Evolutionary conservation across 2,329 filamentous ascomycete species (phyloP).

Genomic region (Fusarium metavorans): DNA sequence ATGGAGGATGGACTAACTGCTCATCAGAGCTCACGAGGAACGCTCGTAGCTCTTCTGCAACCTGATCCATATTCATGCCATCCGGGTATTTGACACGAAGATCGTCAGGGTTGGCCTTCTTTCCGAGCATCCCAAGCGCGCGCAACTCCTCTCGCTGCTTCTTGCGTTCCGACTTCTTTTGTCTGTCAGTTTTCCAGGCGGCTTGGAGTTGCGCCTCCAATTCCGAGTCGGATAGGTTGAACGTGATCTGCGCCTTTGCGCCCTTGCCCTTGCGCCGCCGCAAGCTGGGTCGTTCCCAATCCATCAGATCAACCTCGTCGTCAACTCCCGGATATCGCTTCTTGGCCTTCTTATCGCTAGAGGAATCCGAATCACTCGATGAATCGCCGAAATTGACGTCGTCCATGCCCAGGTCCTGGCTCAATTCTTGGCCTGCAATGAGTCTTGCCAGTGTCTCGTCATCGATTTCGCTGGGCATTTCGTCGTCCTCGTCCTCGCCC

Average conservation of each 20-base stretch:
- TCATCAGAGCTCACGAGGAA: conserved; percentile 76
- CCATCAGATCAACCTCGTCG: conserved; percentile 85
- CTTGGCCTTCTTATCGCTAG: conserved; percentile 35
- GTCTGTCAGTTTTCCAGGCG: conserved; percentile 75
- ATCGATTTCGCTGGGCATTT: conserved; percentile 39
- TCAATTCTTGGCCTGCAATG: conserved; percentile 33
- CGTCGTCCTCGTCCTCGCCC: conserved; percentile 8
- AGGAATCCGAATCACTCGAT: conserved; percentile 28
- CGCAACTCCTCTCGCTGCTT: conserved; percentile 77
- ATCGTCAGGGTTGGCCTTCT: conserved; percentile 66
- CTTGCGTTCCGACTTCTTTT: conserved; percentile 78
- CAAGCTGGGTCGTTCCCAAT: conserved; percentile 79
- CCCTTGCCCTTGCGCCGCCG: conserved; percentile 73
- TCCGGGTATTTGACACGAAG: conserved; percentile 77
- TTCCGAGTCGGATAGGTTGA: conserved; percentile 74
- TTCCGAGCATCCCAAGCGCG: conserved; percentile 73
- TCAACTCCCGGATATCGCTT: conserved; percentile 52
- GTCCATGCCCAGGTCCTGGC: conserved; percentile 25
- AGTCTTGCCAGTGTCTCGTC: conserved; percentile 44
- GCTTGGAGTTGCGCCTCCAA: conserved; percentile 69
- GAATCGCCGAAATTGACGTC: conserved; percentile 32
- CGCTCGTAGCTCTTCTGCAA: conserved; percentile 77
- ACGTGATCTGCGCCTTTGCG: conserved; percentile 63
- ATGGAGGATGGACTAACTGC: conserved; percentile 63
- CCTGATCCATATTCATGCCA: conserved; percentile 77